Evolutionary conservation across 192 early-diverging fungal genomes (phyloP), one percentile per base, ranked within the genome.

Genomic region (Paraglomus brasilianum): DNA sequence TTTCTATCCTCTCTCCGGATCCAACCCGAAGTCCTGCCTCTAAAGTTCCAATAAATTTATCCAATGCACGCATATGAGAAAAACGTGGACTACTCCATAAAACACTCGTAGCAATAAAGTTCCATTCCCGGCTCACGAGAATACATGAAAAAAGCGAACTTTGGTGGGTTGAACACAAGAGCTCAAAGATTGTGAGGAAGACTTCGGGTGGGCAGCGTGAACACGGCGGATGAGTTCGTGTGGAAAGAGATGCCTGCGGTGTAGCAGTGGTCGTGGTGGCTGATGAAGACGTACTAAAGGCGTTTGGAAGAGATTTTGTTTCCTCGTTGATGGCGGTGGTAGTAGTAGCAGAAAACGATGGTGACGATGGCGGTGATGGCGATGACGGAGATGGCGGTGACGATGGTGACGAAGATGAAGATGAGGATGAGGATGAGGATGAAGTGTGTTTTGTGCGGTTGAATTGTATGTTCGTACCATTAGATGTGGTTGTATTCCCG

Each of bases 21-120:
- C 30, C 30, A 30, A 30, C 30, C 30, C 30, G 30, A 30, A 30
- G 30, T 30, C 30, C 30, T 3, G 30, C 42, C 30, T 68, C 66
- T 52, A 68, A 55, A 5, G 39, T 55, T 68, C 55, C 55, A 22
- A 68, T 68, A 52, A 68, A 68, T 55, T 55, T 68, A 42, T 68
- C 66, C 21, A 68, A 44, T 44, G 66, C 51, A 30, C 66, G 66
- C 51, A 68, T 68, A 49, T 68, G 66, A 68, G 66, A 55, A 24
- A 68, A 68, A 55, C 44, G 51, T 17, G 66, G 66, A 21, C 19
- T 46, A 53, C 43, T 68, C 66, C 66, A 68, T 55, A 68, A 52
- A 22, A 68, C 66, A 14, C 43, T 68, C 22, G 66, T 55, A 36
- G 50, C 66, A 30, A 68, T 55, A 21, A 24, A 40, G 21, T 68